These are phyloP conservation scores for Raddia distichophylla DNA, from an alignment of 176 grass and related monocot species.

Conservation along the genomic window DNA sequence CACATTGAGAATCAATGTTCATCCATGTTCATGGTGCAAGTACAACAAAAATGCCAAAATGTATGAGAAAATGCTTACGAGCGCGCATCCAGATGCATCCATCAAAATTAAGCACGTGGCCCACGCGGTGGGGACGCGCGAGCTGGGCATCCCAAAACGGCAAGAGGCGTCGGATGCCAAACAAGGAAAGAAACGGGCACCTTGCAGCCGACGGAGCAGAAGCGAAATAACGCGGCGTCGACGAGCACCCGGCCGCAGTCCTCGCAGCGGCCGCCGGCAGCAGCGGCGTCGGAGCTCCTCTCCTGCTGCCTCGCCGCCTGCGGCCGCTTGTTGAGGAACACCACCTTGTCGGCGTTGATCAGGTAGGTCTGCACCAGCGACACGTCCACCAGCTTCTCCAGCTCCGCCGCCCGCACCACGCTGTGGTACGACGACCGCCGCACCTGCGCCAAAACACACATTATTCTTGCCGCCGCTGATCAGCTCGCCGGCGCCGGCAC, in stretches of 20 bases:
- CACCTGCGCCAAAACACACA: not conserved
- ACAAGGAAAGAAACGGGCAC: conserved; percentile 26
- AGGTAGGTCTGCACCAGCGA: conserved; percentile 24
- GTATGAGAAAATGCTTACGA: no score
- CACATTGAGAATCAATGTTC: no score
- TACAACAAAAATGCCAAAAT: no score
- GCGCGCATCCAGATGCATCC: no score
- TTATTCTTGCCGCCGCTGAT: no score
- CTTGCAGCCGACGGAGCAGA: conserved; percentile 88
- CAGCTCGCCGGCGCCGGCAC: no score
- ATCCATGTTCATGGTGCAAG: no score
- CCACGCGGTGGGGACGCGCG: not conserved
- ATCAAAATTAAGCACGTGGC: not conserved
- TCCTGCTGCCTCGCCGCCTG: not conserved
- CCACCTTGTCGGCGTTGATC: not conserved
- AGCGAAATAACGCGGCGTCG: conserved; percentile 31
- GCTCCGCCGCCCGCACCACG: not conserved
- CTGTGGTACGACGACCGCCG: not conserved
- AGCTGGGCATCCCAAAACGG: not conserved
- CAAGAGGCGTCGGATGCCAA: not conserved
- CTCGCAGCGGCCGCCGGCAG: not conserved
- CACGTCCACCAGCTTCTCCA: not conserved
- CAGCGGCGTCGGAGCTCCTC: not conserved
- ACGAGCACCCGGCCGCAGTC: conserved; percentile 21
- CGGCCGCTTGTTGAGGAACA: conserved; percentile 35